Conservation (phyloP, 164 flowering plant species). For the Houttuynia cordata region DNA sequence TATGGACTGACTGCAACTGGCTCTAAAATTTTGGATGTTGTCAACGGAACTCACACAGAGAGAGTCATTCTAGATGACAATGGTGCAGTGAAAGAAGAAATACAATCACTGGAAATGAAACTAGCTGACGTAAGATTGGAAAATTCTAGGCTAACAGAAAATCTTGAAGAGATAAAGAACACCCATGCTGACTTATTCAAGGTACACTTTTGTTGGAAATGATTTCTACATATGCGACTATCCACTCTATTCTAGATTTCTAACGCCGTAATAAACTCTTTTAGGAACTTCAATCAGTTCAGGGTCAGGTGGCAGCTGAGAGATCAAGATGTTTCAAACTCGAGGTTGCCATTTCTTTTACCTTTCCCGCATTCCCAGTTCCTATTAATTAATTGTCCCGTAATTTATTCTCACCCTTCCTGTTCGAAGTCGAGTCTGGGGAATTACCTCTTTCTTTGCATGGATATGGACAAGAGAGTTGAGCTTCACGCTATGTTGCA, state of each 20-base stretch:
- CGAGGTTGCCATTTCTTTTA: conserved; percentile 41
- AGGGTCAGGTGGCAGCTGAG: conserved; percentile 71
- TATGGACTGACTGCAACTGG: conserved; percentile 50
- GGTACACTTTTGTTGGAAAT: conserved; percentile 24
- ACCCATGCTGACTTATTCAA: conserved; percentile 63
- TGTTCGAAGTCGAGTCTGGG: too few relatives aligned
- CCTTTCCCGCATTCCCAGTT: neutral
- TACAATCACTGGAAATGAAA: conserved; percentile 33
- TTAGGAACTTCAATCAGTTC: conserved; percentile 84
- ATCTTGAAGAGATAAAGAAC: conserved; percentile 46
- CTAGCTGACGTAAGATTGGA: conserved; percentile 37
- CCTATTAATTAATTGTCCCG: too few relatives aligned
- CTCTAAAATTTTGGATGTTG: conserved; percentile 24
- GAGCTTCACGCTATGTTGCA: neutral
- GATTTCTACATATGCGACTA: neutral
- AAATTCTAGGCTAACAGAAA: conserved; percentile 37
- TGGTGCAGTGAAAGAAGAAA: conserved; percentile 33
- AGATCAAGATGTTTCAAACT: conserved; percentile 84
- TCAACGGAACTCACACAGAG: conserved; percentile 16
- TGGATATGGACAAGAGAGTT: too few relatives aligned
- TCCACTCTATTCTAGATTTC: neutral
- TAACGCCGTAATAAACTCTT: conserved; percentile 2
- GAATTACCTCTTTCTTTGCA: too few relatives aligned
- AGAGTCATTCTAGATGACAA: conserved; percentile 20
- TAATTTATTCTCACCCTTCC: neutral